Evolutionary conservation across 164 flowering plant genomes (phyloP).

Genomic region (Annona cherimola): DNA sequence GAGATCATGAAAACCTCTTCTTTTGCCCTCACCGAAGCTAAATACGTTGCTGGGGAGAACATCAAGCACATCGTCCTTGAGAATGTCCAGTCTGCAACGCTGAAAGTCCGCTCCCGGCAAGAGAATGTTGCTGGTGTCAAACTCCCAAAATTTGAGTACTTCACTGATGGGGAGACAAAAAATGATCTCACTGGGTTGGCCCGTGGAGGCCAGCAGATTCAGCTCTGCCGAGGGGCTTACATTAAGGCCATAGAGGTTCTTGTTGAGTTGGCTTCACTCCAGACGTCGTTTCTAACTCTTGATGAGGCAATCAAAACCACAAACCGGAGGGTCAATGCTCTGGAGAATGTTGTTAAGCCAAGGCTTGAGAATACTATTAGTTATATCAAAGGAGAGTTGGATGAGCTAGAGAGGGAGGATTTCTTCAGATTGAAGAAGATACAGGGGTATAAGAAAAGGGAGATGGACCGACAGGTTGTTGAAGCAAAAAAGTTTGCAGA

Average conservation of each 20-base stretch:
- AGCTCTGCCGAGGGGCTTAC: conserved; percentile 74
- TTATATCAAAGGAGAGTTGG: conserved; percentile 86
- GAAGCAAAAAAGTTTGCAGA: conserved; percentile 56
- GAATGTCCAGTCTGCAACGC: conserved; percentile 66
- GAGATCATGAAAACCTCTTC: conserved; percentile 82
- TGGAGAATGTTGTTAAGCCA: conserved; percentile 95
- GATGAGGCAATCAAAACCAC: conserved; percentile 96
- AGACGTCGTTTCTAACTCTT: conserved; percentile 86
- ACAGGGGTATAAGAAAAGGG: conserved; percentile 90
- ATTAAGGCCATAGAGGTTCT: conserved; percentile 87
- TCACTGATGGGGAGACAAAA: conserved; percentile 82
- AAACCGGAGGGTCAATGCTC: conserved; percentile 91
- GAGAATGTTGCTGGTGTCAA: conserved; percentile 95
- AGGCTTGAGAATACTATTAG: conserved; percentile 77
- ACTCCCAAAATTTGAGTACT: conserved; percentile 84
- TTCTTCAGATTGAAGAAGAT: conserved; percentile 94
- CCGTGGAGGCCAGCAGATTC: conserved; percentile 94
- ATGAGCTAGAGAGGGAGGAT: conserved; percentile 95
- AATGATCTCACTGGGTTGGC: conserved; percentile 90
- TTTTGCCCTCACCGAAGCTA: conserved; percentile 86
- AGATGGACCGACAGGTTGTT: conserved; percentile 56
- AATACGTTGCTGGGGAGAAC: conserved; percentile 93
- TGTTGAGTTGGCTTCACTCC: conserved; percentile 94
- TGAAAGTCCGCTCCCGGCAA: conserved; percentile 71
- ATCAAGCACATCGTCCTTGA: conserved; percentile 84